These are phyloP conservation scores for Taphrina betulina DNA, from an alignment of 1,139 yeast genomes.

Conservation along the genomic window DNA sequence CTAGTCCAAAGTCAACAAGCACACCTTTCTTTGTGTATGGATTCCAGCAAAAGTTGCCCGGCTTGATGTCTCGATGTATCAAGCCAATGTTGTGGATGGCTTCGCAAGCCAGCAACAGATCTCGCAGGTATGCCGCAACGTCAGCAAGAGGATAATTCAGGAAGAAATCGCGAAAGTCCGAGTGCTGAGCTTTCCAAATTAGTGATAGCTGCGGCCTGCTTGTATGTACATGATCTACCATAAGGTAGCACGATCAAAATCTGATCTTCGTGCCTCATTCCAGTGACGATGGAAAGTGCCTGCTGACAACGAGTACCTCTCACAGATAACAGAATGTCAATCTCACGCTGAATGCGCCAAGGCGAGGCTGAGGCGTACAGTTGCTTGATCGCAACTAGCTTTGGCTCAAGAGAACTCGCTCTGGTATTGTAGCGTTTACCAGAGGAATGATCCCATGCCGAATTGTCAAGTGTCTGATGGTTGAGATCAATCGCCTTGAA, in stretches of 20 bases:
- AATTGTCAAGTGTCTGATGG: slow-evolving; percentile 13
- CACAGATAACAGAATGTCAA: slow-evolving; percentile 30
- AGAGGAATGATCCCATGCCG: slow-evolving; percentile 22
- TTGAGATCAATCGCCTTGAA: slow-evolving; percentile 33
- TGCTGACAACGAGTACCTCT: slow-evolving; percentile 27
- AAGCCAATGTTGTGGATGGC: slow-evolving; percentile 72
- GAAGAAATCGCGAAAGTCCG: slow-evolving; percentile 34
- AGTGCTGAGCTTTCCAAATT: slow-evolving; percentile 18
- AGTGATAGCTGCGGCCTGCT: neutral
- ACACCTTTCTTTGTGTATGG: slow-evolving; percentile 74
- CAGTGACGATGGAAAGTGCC: slow-evolving; percentile 29
- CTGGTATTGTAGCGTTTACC: slow-evolving; percentile 9
- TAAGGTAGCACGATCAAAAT: slow-evolving; percentile 33
- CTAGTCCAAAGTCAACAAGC: slow-evolving; percentile 84
- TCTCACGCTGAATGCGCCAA: slow-evolving; percentile 29
- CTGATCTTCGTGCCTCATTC: slow-evolving; percentile 32
- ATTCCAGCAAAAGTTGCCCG: slow-evolving; percentile 72
- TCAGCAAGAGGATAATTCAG: slow-evolving; percentile 26
- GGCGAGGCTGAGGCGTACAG: slow-evolving; percentile 34
- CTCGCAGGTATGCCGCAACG: slow-evolving; percentile 42
- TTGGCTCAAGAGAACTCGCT: neutral
- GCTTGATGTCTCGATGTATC: slow-evolving; percentile 84
- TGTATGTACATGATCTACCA: neutral
- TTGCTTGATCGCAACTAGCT: slow-evolving; percentile 34
- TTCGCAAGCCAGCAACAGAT: slow-evolving; percentile 68